A percentile compares a stretch with the other conserved stretches of the same genome.
These are phyloP conservation scores for Trichosphaerium sp. DNA, from an alignment of 78 protist genomes.

Conservation along the genomic window DNA sequence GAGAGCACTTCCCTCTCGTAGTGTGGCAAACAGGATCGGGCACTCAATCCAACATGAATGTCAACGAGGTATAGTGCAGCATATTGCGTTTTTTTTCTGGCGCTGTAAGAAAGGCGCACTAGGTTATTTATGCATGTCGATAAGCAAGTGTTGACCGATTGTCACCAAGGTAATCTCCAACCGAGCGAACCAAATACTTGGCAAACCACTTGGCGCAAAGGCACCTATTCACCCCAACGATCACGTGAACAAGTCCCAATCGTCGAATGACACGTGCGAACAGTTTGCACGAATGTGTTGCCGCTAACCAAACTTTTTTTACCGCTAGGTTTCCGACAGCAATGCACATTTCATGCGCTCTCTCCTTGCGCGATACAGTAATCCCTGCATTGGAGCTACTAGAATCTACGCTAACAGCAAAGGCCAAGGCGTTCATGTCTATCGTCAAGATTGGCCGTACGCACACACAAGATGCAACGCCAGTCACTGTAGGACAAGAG, in stretches of 20 bases:
- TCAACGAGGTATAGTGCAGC: constrained; percentile 70
- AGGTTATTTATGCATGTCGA: neutral
- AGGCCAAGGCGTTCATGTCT: constrained; percentile 14
- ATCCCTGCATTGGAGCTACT: neutral
- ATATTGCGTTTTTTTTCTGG: too few species aligned
- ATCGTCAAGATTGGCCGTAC: constrained; percentile 78
- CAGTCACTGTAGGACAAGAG: constrained; percentile 76
- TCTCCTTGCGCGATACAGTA: neutral
- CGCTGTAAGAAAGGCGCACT: neutral
- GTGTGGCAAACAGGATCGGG: constrained; percentile 79
- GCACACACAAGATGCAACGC: constrained; percentile 70
- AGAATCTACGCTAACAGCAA: constrained; percentile 1
- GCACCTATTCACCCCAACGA: constrained; percentile 80
- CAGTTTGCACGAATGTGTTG: too few species aligned
- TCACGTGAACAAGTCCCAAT: constrained; percentile 69
- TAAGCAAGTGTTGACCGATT: neutral
- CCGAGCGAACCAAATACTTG: constrained; percentile 46
- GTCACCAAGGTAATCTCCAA: constrained; percentile 31
- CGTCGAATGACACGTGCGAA: constrained; percentile 58
- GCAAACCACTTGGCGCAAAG: constrained; percentile 58
- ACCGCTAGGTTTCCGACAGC: constrained; percentile 70
- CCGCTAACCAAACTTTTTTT: too few species aligned
- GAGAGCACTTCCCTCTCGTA: constrained; percentile 68
- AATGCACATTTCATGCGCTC: constrained; percentile 66
- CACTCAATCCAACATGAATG: constrained; percentile 82